Conservation (phyloP, 2,329 filamentous ascomycete species). For the Exophiala calicioides region DNA sequence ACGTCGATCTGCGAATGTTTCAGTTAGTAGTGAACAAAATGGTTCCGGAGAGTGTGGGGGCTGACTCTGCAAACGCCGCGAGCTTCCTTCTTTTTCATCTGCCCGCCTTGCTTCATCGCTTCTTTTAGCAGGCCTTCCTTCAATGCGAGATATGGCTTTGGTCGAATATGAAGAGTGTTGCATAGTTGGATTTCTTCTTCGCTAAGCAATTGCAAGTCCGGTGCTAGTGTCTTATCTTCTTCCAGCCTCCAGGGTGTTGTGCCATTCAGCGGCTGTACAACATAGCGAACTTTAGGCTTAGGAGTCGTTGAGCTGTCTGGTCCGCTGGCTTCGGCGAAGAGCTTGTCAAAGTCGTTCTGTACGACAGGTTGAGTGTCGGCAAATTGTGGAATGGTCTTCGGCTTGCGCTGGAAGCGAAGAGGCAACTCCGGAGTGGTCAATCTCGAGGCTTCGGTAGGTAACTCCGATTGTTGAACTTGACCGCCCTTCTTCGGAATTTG, state of each 20-base stretch:
- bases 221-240: constrained; percentile 67
- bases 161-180: constrained; percentile 77
- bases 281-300: constrained; percentile 53
- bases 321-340: constrained; percentile 57
- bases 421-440: constrained; percentile 79
- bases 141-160: constrained; percentile 92
- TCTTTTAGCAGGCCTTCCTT: constrained; percentile 92
- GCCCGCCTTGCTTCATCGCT: constrained; percentile 82
- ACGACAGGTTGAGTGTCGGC: constrained; percentile 37
- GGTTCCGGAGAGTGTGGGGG: background rate
- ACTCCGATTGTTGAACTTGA: constrained; percentile 69
- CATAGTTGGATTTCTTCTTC: constrained; percentile 85
- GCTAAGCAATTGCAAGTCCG: constrained; percentile 80
- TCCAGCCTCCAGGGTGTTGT: constrained; percentile 62
- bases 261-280: constrained; percentile 50
- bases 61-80: constrained; percentile 72
- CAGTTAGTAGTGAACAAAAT: constrained; percentile 4
- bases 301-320: constrained; percentile 38
- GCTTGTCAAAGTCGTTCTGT: constrained; percentile 56
- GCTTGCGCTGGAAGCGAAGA: constrained; percentile 55
- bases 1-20: constrained; percentile 65
- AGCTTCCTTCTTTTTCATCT: constrained; percentile 90
- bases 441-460: constrained; percentile 71
- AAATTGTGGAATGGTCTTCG: constrained; percentile 39
- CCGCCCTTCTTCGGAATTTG: constrained; percentile 60